Percentiles rank a stretch among this genome's conserved stretches.
phyloP scores from a whole-genome alignment of 2,329 filamentous ascomycete species.

The Talaromyces sp. region DNA sequence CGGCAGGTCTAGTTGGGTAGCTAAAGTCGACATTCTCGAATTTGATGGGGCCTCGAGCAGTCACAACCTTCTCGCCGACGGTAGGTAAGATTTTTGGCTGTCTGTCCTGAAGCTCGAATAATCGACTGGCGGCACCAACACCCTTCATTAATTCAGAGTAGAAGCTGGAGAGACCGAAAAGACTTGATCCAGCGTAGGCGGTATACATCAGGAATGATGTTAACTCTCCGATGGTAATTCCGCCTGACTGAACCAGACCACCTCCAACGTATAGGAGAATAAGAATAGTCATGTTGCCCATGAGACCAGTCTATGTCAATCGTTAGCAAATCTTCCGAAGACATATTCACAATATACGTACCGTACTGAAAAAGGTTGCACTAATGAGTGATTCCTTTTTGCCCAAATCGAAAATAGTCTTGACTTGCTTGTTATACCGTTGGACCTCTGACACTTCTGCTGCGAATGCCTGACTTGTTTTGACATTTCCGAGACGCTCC shows the following conservation, averaged over 20 bases:
- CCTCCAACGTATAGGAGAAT: conserved; percentile 86
- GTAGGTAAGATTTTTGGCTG: conserved; percentile 83
- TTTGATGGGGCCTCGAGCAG: conserved; percentile 80
- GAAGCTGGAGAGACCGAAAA: conserved; percentile 92
- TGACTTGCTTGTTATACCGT: conserved; percentile 87
- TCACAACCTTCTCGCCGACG: conserved; percentile 69
- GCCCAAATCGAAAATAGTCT: conserved; percentile 85
- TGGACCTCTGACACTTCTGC: conserved; percentile 86
- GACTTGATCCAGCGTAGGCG: conserved; percentile 75
- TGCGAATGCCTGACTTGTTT: conserved; percentile 92
- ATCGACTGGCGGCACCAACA: conserved; percentile 87
- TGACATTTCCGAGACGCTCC: conserved; percentile 93
- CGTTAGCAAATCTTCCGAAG: neutral
- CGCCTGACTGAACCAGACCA: conserved; percentile 78
- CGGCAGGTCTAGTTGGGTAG: conserved; percentile 89
- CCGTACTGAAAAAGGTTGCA: conserved; percentile 77
- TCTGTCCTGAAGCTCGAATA: conserved; percentile 94
- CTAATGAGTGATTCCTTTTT: conserved; percentile 81
- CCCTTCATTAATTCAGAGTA: conserved; percentile 99
- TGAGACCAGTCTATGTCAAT: conserved; percentile 67
- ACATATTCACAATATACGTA: conserved; percentile 21
- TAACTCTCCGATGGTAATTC: conserved; percentile 84
- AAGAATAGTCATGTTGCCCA: conserved; percentile 94
- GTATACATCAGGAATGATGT: conserved; percentile 99
- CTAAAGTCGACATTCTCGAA: conserved; percentile 84